Evolutionary conservation across 371 early-diverging fungal species (phyloP), one percentile per base, ranked within the genome.

Genomic region (Haplosporangium sp.): DNA sequence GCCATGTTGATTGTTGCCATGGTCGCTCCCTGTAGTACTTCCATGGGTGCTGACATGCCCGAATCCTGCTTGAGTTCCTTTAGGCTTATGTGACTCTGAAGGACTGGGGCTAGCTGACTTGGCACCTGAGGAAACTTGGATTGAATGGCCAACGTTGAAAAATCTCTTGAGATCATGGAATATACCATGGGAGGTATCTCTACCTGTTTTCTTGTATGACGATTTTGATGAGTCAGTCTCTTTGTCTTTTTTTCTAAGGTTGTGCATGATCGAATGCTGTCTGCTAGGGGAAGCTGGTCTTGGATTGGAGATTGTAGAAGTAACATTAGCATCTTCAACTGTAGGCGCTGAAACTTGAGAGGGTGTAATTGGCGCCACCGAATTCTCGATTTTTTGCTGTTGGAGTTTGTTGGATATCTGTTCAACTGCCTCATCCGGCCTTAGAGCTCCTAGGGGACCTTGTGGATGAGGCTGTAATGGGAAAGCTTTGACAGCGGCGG

Each of bases 91-190:
- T 13, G 37, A 0, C 4, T 62, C 61, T 5, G 47, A 17, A 13
- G 58, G 3, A n/a, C 13, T 17, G 1, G 27, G 39, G 45, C 5
- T 61, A 11, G 11, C 61, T 8, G 64, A 62, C 7, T 9, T 42
- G 2, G 60, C 3, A 45, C 20, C 19, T 5, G 64, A 67, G 5
- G 70, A 62, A 7, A 20, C 35, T 9, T 75, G 70, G 3, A 64
- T 8, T 7, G 66, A 57, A 7, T 52, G 47, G 20, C 67, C 56
- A 34, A 67, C 71, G 38, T 77, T 68, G 65, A 88, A 87, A 65
- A 88, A 86, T 13, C 86, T 84, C 57, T 87, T 88, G 34, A 89
- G 75, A 8, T 88, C 90, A 59, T 87, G 84, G 15, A 89, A 86
- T 13, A 89, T 66, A 45, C 74, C 79, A 48, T 78, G 79, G 9